phyloP scores from a whole-genome alignment of 2,329 filamentous ascomycete genomes.

The Falciphora oryzae region DNA sequence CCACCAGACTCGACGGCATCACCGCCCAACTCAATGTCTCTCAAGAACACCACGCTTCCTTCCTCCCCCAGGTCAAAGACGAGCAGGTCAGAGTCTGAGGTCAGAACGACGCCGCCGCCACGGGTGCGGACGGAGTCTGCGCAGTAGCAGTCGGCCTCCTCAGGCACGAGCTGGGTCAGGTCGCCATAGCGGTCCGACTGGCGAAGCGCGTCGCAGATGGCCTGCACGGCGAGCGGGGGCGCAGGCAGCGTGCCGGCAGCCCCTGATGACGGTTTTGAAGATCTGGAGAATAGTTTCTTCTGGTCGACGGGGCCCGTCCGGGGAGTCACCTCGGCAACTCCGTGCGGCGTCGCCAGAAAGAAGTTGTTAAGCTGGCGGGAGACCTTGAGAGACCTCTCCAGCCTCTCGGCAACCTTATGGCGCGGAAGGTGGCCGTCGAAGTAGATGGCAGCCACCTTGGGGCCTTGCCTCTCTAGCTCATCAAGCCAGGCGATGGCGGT shows the following conservation, averaged over 20 bases:
- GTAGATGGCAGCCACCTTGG: slow-evolving; percentile 53
- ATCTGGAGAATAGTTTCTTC: slow-evolving; percentile 9
- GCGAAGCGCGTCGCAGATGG: slow-evolving; percentile 66
- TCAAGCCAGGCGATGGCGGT: slow-evolving; percentile 19
- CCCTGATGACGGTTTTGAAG: background rate
- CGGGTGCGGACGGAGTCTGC: slow-evolving; percentile 54
- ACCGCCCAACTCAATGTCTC: slow-evolving; percentile 48
- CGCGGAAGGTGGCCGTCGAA: slow-evolving; percentile 80
- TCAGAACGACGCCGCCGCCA: slow-evolving; percentile 55
- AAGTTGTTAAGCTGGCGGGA: slow-evolving; percentile 50
- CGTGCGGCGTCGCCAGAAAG: slow-evolving; percentile 28
- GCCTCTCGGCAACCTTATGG: slow-evolving; percentile 57
- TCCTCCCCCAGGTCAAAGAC: slow-evolving; percentile 61
- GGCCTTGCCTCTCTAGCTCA: slow-evolving; percentile 13
- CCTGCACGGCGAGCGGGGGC: slow-evolving; percentile 69
- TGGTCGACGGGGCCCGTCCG: slow-evolving; percentile 15
- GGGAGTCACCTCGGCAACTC: slow-evolving; percentile 23
- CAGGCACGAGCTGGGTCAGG: slow-evolving; percentile 59
- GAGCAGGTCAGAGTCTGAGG: slow-evolving; percentile 82
- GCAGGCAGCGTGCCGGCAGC: slow-evolving; percentile 23
- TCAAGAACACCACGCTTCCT: slow-evolving; percentile 63
- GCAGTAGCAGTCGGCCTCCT: slow-evolving; percentile 81
- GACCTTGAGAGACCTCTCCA: slow-evolving; percentile 52
- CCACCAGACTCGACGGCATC: background rate
- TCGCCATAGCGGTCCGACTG: slow-evolving; percentile 33